These are phyloP conservation scores for Ustilago esculenta DNA, from an alignment of 1,284 basidiomycete species.

Conservation along the genomic window DNA sequence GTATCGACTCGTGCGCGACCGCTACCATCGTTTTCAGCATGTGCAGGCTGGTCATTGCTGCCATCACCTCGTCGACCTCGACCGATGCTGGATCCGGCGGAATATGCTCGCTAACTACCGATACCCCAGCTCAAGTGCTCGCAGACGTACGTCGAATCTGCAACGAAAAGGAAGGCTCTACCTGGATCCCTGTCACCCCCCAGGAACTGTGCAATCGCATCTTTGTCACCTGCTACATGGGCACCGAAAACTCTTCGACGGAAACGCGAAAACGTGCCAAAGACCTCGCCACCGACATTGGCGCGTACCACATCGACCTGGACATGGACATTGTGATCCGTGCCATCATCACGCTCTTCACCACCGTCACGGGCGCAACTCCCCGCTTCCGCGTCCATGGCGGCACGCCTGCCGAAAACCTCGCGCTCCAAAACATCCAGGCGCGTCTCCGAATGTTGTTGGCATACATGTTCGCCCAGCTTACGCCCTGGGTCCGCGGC, in stretches of 20 bases:
- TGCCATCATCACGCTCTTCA: constrained; percentile 83
- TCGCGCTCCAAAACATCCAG: constrained; percentile 98
- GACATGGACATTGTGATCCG: constrained; percentile 95
- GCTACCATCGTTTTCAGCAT: constrained; percentile 94
- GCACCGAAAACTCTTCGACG: constrained; percentile 89
- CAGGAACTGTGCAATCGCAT: constrained; percentile 85
- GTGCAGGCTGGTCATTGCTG: constrained; percentile 87
- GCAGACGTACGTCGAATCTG: constrained; percentile 87
- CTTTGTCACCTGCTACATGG: constrained; percentile 99
- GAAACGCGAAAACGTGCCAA: constrained; percentile 89
- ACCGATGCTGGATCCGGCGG: not conserved
- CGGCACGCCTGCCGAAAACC: constrained; percentile 85
- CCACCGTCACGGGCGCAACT: constrained; percentile 80
- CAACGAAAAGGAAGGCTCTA: constrained; percentile 81
- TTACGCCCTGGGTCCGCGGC: constrained; percentile 91
- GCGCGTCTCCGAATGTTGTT: constrained; percentile 93
- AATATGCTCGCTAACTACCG: constrained; percentile 22
- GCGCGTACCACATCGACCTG: constrained; percentile 84
- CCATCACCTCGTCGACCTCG: constrained; percentile 58
- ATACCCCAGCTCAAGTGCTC: constrained; percentile 83
- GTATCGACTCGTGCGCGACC: constrained; percentile 96
- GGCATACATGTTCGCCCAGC: constrained; percentile 96
- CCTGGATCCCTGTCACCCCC: constrained; percentile 84
- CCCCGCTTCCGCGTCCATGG: constrained; percentile 91
- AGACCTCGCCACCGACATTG: constrained; percentile 85